Conservation (phyloP, 306 rosid species). For the Trifolium pratense region DNA sequence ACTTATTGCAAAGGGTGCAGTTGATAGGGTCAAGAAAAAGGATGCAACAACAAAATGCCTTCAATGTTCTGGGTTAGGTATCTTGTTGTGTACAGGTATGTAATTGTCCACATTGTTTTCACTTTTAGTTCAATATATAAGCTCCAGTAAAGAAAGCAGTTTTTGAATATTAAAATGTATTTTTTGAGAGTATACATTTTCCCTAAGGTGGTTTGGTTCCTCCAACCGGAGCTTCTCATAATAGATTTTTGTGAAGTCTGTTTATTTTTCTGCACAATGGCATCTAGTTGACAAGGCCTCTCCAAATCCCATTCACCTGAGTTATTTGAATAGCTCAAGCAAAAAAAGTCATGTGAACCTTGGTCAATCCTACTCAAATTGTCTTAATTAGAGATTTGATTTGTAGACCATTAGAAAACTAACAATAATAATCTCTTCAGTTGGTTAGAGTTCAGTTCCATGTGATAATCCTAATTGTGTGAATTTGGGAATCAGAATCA, state of each 20-base stretch:
- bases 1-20: slow-evolving; percentile 47
- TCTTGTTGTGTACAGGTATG: slow-evolving; percentile 84
- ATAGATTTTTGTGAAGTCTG: slow-evolving; percentile 19
- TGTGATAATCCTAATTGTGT: not conserved
- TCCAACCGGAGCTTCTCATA: slow-evolving; percentile 11
- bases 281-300: not conserved
- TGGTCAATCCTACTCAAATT: slow-evolving; percentile 20
- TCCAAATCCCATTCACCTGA: not conserved
- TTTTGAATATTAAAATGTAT: slow-evolving; percentile 10
- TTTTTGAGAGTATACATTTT: slow-evolving; percentile 18
- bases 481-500: slow-evolving; percentile 11
- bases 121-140: slow-evolving; percentile 19
- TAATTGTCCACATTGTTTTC: slow-evolving; percentile 5
- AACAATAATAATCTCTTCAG: slow-evolving; percentile 1
- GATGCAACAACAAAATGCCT: slow-evolving; percentile 58
- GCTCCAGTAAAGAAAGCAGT: not conserved
- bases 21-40: slow-evolving; percentile 47
- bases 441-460: slow-evolving; percentile 1
- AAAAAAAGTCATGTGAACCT: not conserved
- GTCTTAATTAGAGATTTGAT: slow-evolving; percentile 14
- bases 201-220: slow-evolving; percentile 25
- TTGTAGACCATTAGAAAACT: slow-evolving; percentile 6
- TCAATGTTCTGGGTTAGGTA: slow-evolving; percentile 88
- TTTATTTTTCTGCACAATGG: slow-evolving; percentile 7
- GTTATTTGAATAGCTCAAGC: slow-evolving; percentile 16